phyloP scores from a whole-genome alignment of 306 rosid species.

The Neltuma alba region DNA sequence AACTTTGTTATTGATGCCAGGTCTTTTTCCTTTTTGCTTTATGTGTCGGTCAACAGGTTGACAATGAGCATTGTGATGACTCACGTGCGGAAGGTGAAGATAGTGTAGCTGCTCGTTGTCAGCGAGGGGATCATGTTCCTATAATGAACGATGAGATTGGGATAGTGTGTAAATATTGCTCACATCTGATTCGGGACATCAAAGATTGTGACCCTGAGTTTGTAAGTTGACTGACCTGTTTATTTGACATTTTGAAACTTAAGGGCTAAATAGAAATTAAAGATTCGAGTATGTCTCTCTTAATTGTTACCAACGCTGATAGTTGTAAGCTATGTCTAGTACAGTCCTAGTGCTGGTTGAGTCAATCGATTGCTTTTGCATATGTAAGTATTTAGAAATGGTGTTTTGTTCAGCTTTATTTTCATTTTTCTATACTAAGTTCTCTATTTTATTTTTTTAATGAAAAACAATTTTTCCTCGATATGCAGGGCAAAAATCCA shows the following conservation, averaged over 20 bases:
- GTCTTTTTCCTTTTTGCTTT: background rate
- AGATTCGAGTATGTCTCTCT: no score
- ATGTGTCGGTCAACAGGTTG: constrained; percentile 41
- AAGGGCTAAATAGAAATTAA: background rate
- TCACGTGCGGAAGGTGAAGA: constrained; percentile 24
- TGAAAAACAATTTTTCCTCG: constrained; percentile 13
- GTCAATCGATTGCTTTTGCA: background rate
- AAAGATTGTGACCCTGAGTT: constrained; percentile 48
- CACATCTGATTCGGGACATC: constrained; percentile 46
- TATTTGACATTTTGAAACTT: background rate
- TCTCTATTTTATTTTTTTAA: background rate
- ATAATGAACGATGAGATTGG: constrained; percentile 64
- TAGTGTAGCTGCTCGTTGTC: constrained; percentile 39
- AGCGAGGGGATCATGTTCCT: constrained; percentile 50
- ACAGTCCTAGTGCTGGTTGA: no score
- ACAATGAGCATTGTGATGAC: constrained; percentile 18
- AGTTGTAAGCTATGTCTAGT: no score
- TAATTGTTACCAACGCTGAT: no score
- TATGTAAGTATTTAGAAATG: background rate
- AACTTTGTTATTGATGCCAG: background rate
- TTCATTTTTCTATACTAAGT: background rate
- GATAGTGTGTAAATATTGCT: constrained; percentile 47
- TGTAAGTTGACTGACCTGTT: constrained; percentile 48
- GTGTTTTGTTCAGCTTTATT: background rate
- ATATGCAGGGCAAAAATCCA: constrained; percentile 49